Percentiles rank a stretch among this genome's conserved stretches.
These are phyloP conservation scores for Cladophialophora chaetospira DNA, from an alignment of 2,329 filamentous ascomycete species.

Conservation along the genomic window DNA sequence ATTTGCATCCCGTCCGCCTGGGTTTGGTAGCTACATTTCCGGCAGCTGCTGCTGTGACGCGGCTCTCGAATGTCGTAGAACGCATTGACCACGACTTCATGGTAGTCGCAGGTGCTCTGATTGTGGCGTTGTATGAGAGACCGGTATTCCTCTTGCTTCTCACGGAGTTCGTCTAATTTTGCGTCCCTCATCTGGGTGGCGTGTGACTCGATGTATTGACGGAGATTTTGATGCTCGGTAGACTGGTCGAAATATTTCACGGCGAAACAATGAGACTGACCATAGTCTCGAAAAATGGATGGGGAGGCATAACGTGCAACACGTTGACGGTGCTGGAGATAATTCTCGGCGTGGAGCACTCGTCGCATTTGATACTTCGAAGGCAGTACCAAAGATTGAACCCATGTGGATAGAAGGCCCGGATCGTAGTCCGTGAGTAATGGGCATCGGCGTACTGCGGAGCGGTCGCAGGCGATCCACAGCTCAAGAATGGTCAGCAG, in stretches of 20 bases:
- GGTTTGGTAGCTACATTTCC: background rate
- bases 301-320: background rate
- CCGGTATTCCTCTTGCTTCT: slow-evolving; percentile 36
- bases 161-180: slow-evolving; percentile 41
- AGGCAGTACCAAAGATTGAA: slow-evolving; percentile 32
- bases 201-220: slow-evolving; percentile 41
- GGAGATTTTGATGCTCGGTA: slow-evolving; percentile 41
- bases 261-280: slow-evolving; percentile 42
- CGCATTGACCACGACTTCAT: slow-evolving; percentile 14
- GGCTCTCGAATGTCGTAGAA: background rate
- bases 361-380: slow-evolving; percentile 32
- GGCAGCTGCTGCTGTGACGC: background rate
- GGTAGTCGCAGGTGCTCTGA: slow-evolving; percentile 17
- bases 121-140: slow-evolving; percentile 32
- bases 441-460: slow-evolving; percentile 1
- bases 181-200: slow-evolving; percentile 37
- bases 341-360: slow-evolving; percentile 18
- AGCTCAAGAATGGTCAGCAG: slow-evolving; percentile 2
- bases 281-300: slow-evolving; percentile 11
- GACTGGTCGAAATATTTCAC: slow-evolving; percentile 54
- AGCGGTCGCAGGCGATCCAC: slow-evolving; percentile 13
- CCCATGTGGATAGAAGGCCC: slow-evolving; percentile 11
- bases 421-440: slow-evolving; percentile 14
- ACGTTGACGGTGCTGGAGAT: slow-evolving; percentile 2
- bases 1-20: background rate